Conservation (phyloP, 75 land plant genomes). For the Chamaecyparis obtusa region DNA sequence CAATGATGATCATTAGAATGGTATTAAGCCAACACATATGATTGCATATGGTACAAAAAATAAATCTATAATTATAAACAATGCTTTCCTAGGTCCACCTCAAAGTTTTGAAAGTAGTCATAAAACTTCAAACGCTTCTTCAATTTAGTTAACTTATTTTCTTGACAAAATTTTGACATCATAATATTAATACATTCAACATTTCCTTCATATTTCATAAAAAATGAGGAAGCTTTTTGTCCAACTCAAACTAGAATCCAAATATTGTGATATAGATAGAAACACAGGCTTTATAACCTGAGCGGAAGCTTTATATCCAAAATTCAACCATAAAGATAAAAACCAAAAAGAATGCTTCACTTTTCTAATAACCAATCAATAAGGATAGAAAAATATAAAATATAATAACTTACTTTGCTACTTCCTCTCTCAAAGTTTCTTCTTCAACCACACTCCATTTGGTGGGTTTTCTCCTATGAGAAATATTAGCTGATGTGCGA, state of each 20-base stretch:
- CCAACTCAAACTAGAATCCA: neutral
- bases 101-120: too few species aligned
- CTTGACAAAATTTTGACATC: too few species aligned
- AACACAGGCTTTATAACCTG: neutral
- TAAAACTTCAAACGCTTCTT: too few species aligned
- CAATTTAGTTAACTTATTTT: too few species aligned
- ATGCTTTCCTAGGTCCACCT: too few species aligned
- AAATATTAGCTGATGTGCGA: neutral
- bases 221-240: neutral
- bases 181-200: too few species aligned
- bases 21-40: too few species aligned
- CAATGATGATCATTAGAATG: too few species aligned
- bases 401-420: slow-evolving; percentile 27
- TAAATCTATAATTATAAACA: too few species aligned
- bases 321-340: neutral
- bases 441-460: slow-evolving; percentile 44
- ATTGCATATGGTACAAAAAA: too few species aligned
- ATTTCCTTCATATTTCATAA: neutral
- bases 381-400: slow-evolving; percentile 7
- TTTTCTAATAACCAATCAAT: neutral
- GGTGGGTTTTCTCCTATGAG: slow-evolving; percentile 22
- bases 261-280: neutral
- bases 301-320: neutral
- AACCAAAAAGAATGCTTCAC: neutral
- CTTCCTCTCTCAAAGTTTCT: slow-evolving; percentile 40